These are phyloP conservation scores for Ascoidea asiatica DNA, from an alignment of 805 yeast genomes.

Conservation along the genomic window DNA sequence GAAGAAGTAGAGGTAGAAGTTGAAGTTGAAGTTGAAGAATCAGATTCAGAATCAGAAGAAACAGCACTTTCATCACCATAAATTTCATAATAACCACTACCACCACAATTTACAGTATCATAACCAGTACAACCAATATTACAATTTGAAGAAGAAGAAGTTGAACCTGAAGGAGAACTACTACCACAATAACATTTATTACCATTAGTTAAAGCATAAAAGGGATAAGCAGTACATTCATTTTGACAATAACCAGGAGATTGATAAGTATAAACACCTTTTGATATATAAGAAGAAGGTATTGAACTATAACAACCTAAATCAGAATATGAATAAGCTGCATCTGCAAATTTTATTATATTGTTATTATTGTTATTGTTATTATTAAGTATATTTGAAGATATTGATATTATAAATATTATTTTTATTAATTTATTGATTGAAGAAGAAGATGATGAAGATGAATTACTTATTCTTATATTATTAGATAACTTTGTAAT, in stretches of 20 bases:
- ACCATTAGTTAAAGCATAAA: conserved; percentile 24
- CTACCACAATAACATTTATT: conserved; percentile 25
- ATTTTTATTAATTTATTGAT: not conserved
- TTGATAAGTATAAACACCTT: conserved; percentile 18
- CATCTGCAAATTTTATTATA: not conserved
- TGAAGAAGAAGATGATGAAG: not conserved
- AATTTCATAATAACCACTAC: conserved; percentile 16
- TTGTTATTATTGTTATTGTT: not conserved
- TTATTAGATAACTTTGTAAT: too few relatives aligned
- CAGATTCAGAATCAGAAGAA: conserved; percentile 1
- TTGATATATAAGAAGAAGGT: conserved; percentile 15
- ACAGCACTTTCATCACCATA: not conserved
- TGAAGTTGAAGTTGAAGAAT: not conserved
- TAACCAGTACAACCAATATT: conserved; percentile 22
- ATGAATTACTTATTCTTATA: too few relatives aligned
- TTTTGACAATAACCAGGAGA: conserved; percentile 19
- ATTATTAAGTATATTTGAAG: not conserved
- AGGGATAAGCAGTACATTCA: conserved; percentile 21
- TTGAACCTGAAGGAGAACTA: conserved; percentile 17
- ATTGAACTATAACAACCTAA: conserved; percentile 20
- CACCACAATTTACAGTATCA: conserved; percentile 24
- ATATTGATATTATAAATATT: too few relatives aligned
- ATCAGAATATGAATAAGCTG: not conserved
- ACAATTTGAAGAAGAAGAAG: conserved; percentile 15
- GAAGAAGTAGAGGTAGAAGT: conserved; percentile 1